Conservation (phyloP, 805 yeast species). For the Candida krabiensis region DNA sequence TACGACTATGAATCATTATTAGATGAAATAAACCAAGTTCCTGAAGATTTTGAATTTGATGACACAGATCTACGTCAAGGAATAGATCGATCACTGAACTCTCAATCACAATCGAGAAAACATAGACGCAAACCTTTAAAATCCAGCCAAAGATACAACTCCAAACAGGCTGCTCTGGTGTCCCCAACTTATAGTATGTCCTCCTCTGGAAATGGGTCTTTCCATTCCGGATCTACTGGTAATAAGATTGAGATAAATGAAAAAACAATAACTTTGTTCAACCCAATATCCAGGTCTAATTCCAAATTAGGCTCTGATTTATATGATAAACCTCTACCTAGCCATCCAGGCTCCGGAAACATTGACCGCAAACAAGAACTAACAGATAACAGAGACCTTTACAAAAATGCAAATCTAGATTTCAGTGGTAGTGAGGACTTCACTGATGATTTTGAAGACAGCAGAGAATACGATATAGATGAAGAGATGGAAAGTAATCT, state of each 20-base stretch:
- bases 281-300: constrained; percentile 14
- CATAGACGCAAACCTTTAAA: constrained; percentile 10
- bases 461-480: constrained; percentile 4
- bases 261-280: constrained; percentile 33
- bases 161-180: not conserved
- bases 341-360: constrained; percentile 2
- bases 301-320: not conserved
- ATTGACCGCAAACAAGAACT: constrained; percentile 2
- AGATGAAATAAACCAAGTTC: constrained; percentile 37
- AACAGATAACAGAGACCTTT: constrained; percentile 1
- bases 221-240: not conserved
- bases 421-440: constrained; percentile 19
- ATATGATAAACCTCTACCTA: constrained; percentile 5
- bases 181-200: not conserved
- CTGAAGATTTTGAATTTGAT: constrained; percentile 37
- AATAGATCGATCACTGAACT: constrained; percentile 1
- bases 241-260: constrained; percentile 23
- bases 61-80: constrained; percentile 4
- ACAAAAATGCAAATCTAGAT: constrained; percentile 13
- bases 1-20: constrained; percentile 27
- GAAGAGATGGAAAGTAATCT: constrained; percentile 5
- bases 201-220: too few species aligned
- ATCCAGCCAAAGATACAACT: constrained; percentile 5
- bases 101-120: constrained; percentile 4
- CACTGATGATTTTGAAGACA: constrained; percentile 10